Evolutionary conservation across 1,284 basidiomycete genomes (phyloP).

Genomic region (Fistulinella cinereoalba): DNA sequence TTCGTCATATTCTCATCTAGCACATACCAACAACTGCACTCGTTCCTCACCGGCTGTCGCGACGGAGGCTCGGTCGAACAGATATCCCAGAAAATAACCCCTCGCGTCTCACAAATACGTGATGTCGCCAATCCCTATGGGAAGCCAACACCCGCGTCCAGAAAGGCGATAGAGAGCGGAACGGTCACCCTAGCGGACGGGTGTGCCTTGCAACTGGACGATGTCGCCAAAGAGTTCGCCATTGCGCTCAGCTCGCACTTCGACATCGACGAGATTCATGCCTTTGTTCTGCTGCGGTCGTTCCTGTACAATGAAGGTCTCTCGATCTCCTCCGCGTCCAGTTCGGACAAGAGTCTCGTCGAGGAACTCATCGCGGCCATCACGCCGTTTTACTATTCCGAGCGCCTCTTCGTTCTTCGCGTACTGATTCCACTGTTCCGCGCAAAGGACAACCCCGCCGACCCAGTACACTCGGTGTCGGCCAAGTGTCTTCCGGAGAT

Average conservation of each 20-base stretch:
- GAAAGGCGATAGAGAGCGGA: slow-evolving; percentile 62
- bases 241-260: slow-evolving; percentile 68
- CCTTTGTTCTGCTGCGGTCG: slow-evolving; percentile 67
- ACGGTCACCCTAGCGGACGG: slow-evolving; percentile 65
- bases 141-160: slow-evolving; percentile 62
- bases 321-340: slow-evolving; percentile 46
- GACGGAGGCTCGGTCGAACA: slow-evolving; percentile 57
- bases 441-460: slow-evolving; percentile 54
- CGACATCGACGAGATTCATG: slow-evolving; percentile 73
- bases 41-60: slow-evolving; percentile 53
- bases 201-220: slow-evolving; percentile 56
- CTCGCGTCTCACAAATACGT: slow-evolving; percentile 55
- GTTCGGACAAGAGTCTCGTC: slow-evolving; percentile 40
- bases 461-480: slow-evolving; percentile 56
- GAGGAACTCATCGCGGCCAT: slow-evolving; percentile 68
- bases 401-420: slow-evolving; percentile 67
- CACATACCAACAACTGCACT: slow-evolving; percentile 65
- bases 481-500: slow-evolving; percentile 54
- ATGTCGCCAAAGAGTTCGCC: slow-evolving; percentile 64
- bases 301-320: slow-evolving; percentile 80
- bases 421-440: slow-evolving; percentile 61
- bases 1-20: slow-evolving; percentile 34
- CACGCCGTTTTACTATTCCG: slow-evolving; percentile 77
- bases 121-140: slow-evolving; percentile 62
- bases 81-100: slow-evolving; percentile 52